Evolutionary conservation across 805 yeast species (phyloP).

Genomic region (Wickerhamomyces hampshirensis): DNA sequence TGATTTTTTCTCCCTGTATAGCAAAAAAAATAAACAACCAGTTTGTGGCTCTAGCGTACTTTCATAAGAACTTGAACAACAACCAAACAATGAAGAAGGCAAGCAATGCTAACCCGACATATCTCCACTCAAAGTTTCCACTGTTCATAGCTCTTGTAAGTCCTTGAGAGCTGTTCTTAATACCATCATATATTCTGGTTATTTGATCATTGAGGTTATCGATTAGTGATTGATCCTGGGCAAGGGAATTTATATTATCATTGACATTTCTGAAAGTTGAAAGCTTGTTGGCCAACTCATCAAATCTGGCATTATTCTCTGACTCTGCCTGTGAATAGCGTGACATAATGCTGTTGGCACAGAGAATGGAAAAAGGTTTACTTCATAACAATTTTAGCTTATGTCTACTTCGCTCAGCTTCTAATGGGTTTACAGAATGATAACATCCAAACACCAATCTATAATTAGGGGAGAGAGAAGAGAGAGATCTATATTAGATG

Average conservation of each 20-base stretch:
- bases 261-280: constrained; percentile 62
- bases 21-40: too few species aligned
- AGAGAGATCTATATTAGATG: too few species aligned
- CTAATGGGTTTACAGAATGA: too few species aligned
- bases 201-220: constrained; percentile 46
- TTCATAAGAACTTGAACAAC: constrained; percentile 41
- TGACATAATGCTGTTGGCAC: constrained; percentile 6
- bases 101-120: constrained; percentile 52
- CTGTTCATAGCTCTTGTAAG: constrained; percentile 51
- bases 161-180: constrained; percentile 48
- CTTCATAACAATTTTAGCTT: too few species aligned
- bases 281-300: constrained; percentile 60
- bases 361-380: too few species aligned
- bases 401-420: too few species aligned
- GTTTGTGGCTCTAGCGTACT: too few species aligned
- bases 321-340: constrained; percentile 27
- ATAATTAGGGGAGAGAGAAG: too few species aligned
- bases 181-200: constrained; percentile 39
- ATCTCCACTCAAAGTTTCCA: constrained; percentile 56
- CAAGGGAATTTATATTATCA: constrained; percentile 61
- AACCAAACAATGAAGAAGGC: constrained; percentile 55
- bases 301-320: constrained; percentile 56
- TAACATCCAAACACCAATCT: too few species aligned
- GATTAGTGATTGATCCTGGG: constrained; percentile 46
- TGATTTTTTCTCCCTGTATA: neutral